Conservation (phyloP, 768 basidiomycete genomes). For the Boletus bicolor region DNA sequence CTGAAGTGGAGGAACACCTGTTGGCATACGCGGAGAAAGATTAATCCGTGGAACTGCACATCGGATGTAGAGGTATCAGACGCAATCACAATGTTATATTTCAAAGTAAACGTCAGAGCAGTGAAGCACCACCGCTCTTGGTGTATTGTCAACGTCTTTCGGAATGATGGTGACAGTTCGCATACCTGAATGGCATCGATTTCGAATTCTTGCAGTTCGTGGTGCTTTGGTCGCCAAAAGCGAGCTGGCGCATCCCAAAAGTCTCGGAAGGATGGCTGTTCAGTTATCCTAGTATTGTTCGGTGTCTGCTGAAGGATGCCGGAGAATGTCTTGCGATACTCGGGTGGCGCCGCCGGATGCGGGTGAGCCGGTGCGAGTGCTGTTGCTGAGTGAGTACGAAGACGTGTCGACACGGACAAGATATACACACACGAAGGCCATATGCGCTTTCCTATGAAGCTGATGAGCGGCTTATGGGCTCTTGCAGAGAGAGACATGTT, state of each 20-base stretch:
- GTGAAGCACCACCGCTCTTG: conserved; percentile 66
- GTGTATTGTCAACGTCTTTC: conserved; percentile 1
- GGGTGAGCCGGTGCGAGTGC: conserved; percentile 43
- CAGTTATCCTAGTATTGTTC: conserved; percentile 7
- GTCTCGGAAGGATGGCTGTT: conserved; percentile 34
- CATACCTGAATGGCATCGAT: conserved; percentile 66
- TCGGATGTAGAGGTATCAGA: not conserved
- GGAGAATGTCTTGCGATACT: conserved; percentile 50
- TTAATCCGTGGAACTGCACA: conserved; percentile 36
- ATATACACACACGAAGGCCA: conserved; percentile 44
- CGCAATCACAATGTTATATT: not conserved
- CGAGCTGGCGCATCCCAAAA: conserved; percentile 70
- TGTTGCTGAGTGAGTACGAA: conserved; percentile 21
- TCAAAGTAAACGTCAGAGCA: conserved; percentile 28
- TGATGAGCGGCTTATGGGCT: conserved; percentile 58
- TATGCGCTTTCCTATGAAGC: conserved; percentile 56
- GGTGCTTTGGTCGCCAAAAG: conserved; percentile 51
- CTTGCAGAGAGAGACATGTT: conserved; percentile 37
- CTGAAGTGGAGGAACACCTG: conserved; percentile 75
- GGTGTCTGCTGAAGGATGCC: conserved; percentile 38
- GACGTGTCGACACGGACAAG: not conserved
- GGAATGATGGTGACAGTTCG: not conserved
- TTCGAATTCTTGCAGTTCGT: conserved; percentile 52
- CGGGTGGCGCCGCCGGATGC: conserved; percentile 67
- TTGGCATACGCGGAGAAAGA: conserved; percentile 90